A percentile compares a stretch with the other conserved stretches of the same genome.
Evolutionary conservation across 768 basidiomycete species (phyloP).

Genomic region (Hygrophorus russula): DNA sequence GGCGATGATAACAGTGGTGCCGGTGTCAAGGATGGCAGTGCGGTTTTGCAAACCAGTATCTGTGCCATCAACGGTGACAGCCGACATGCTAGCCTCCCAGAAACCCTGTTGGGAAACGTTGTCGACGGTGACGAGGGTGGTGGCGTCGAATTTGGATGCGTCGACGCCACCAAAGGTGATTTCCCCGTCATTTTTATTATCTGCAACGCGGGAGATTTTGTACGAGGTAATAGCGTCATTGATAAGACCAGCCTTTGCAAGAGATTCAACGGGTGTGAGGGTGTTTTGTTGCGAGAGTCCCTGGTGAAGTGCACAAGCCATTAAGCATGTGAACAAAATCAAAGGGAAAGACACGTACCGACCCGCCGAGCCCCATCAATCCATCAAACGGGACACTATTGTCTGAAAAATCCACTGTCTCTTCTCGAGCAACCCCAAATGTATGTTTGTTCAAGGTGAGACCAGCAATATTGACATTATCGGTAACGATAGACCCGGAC

Average conservation of each 20-base stretch:
- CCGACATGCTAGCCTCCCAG: conserved; percentile 66
- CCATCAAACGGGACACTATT: conserved; percentile 50
- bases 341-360: conserved; percentile 27
- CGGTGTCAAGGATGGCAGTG: conserved; percentile 64
- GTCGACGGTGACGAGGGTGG: conserved; percentile 43
- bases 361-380: conserved; percentile 68
- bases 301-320: conserved; percentile 15
- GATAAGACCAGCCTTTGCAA: conserved; percentile 48
- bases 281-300: conserved; percentile 53
- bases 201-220: conserved; percentile 68
- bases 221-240: conserved; percentile 58
- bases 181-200: conserved; percentile 64
- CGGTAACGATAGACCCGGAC: conserved; percentile 49
- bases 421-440: conserved; percentile 55
- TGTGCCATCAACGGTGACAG: conserved; percentile 45
- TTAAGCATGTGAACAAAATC: neutral
- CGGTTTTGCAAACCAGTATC: conserved; percentile 43
- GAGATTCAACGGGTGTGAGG: conserved; percentile 60
- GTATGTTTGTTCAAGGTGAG: conserved; percentile 44
- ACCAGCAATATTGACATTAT: conserved; percentile 55
- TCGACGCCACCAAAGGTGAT: conserved; percentile 75
- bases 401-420: conserved; percentile 51
- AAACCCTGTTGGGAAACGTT: conserved; percentile 65
- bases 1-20: conserved; percentile 42
- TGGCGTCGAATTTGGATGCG: conserved; percentile 49